These are phyloP conservation scores for Babesia bigemina DNA, from an alignment of 169 alveolate genomes.

Conservation along the genomic window DNA sequence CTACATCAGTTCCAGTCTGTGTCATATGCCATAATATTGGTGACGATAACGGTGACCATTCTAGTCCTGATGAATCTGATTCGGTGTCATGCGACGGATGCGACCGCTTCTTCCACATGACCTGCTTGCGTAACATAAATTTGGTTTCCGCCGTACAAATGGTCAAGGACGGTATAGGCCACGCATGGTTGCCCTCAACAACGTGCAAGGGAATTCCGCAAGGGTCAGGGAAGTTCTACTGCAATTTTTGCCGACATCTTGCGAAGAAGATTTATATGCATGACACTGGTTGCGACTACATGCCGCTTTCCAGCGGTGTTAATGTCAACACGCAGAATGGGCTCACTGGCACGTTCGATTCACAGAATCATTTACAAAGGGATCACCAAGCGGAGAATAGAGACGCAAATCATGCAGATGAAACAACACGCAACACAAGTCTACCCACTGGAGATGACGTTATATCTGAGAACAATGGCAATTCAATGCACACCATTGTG, in stretches of 20 bases:
- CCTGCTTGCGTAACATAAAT: slow-evolving; percentile 51
- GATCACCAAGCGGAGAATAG: not conserved
- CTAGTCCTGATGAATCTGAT: slow-evolving; percentile 11
- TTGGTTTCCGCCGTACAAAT: slow-evolving; percentile 32
- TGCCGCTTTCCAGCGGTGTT: slow-evolving; percentile 36
- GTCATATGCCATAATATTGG: slow-evolving; percentile 14
- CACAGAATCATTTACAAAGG: not conserved
- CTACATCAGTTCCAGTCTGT: slow-evolving; percentile 12
- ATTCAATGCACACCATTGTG: no score
- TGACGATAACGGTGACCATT: slow-evolving; percentile 2
- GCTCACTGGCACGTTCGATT: not conserved
- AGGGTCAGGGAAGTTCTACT: slow-evolving; percentile 39
- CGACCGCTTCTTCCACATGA: slow-evolving; percentile 76
- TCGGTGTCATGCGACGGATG: slow-evolving; percentile 79
- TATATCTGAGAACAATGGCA: no score
- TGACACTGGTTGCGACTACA: slow-evolving; percentile 54
- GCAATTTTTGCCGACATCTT: slow-evolving; percentile 57
- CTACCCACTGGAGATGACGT: no score
- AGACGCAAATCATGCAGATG: no score
- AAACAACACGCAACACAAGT: no score
- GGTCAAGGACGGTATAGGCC: not conserved
- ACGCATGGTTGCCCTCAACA: not conserved
- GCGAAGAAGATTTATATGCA: slow-evolving; percentile 55
- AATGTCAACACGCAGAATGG: no score
- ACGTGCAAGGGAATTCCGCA: not conserved